phyloP scores from a whole-genome alignment of 2,329 filamentous ascomycete species.

The Aspergillus brasiliensis region DNA sequence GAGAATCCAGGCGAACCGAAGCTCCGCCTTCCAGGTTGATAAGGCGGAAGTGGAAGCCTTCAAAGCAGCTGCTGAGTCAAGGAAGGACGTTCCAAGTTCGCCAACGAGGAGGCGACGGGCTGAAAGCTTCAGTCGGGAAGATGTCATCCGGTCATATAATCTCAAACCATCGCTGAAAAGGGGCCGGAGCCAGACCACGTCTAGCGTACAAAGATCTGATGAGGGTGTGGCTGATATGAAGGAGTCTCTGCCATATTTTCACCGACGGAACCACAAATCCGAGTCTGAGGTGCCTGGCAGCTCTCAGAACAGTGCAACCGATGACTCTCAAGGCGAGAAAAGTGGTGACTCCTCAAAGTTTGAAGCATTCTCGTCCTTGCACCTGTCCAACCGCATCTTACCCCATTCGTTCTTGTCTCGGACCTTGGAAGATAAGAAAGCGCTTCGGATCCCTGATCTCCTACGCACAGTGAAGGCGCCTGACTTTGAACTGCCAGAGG shows the following conservation, averaged over 20 bases:
- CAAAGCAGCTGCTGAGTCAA: conserved; percentile 40
- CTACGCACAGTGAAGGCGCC: conserved; percentile 80
- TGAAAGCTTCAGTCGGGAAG: conserved; percentile 64
- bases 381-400: conserved; percentile 79
- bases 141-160: conserved; percentile 52
- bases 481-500: conserved; percentile 72
- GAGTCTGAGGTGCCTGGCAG: conserved; percentile 20
- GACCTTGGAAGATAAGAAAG: conserved; percentile 74
- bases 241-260: conserved; percentile 25
- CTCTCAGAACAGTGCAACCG: conserved; percentile 19
- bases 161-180: conserved; percentile 34
- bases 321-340: conserved; percentile 20
- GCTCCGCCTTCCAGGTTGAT: conserved; percentile 46
- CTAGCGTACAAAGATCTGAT: conserved; percentile 25
- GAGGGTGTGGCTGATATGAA: conserved; percentile 12
- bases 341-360: conserved; percentile 63
- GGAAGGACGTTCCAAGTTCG: conserved; percentile 40
- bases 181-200: conserved; percentile 40
- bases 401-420: conserved; percentile 79
- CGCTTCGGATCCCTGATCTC: conserved; percentile 77
- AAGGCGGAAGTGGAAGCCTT: conserved; percentile 47
- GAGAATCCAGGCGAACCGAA: conserved; percentile 42
- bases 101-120: conserved; percentile 51
- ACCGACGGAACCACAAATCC: conserved; percentile 26
- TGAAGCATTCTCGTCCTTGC: conserved; percentile 82